A percentile compares a stretch with the other conserved stretches of the same genome.
phyloP scores from a whole-genome alignment of 75 land plant genomes.

The Azolla pinnata region DNA sequence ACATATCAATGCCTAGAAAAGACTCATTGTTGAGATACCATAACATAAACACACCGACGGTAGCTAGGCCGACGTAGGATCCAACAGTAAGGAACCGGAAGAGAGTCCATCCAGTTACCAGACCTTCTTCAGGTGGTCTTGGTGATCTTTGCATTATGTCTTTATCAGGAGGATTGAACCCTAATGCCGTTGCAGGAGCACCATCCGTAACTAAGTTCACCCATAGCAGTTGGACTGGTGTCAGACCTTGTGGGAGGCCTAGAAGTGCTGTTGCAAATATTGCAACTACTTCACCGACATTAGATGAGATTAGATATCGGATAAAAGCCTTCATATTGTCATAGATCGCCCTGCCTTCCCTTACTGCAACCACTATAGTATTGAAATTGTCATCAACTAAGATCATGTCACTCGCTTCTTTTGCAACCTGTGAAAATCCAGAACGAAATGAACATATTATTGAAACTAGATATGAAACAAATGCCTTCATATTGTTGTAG shows the following conservation, averaged over 20 bases:
- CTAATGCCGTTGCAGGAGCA: conserved; percentile 31
- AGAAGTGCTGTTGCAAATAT: conserved; percentile 24
- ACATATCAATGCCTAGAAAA: conserved; percentile 23
- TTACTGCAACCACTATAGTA: conserved; percentile 27
- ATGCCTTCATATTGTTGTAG: too few relatives aligned
- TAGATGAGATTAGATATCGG: conserved; percentile 29
- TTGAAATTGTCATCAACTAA: conserved; percentile 30
- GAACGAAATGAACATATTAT: too few relatives aligned
- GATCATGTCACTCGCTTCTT: conserved; percentile 35
- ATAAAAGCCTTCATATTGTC: conserved; percentile 40
- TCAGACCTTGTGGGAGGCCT: conserved; percentile 7
- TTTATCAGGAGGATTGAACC: conserved; percentile 29
- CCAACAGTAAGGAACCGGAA: conserved; percentile 27
- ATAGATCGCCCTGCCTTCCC: conserved; percentile 27
- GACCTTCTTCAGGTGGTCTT: conserved; percentile 17
- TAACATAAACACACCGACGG: conserved; percentile 22
- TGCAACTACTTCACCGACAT: conserved; percentile 31
- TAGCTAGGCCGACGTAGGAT: conserved; percentile 32
- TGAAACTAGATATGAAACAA: too few relatives aligned
- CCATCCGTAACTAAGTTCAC: conserved; percentile 33
- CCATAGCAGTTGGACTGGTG: conserved; percentile 33
- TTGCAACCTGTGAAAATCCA: conserved; percentile 22
- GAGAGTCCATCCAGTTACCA: conserved; percentile 27
- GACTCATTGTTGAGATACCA: conserved; percentile 25
- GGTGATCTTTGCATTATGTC: conserved; percentile 31